Evolutionary conservation across 2,329 filamentous ascomycete genomes (phyloP).

Genomic region (Ascomycota sp.): DNA sequence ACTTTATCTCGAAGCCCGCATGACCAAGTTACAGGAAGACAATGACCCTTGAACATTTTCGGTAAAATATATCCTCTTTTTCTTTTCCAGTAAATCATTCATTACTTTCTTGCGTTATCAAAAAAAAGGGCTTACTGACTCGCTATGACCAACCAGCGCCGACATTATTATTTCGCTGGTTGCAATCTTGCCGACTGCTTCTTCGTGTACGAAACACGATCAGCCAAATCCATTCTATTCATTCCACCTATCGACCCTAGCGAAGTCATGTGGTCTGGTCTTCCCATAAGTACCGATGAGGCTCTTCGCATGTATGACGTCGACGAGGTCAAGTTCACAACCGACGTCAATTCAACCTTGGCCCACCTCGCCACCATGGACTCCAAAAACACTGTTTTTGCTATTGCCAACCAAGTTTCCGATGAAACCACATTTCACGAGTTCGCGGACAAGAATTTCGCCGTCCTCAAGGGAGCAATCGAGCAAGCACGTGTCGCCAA

Average conservation of each 20-base stretch:
- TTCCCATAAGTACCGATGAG: conserved; percentile 59
- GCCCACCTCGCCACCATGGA: conserved; percentile 24
- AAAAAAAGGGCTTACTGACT: not conserved
- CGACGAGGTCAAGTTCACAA: conserved; percentile 53
- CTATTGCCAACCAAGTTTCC: conserved; percentile 61
- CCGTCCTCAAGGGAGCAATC: conserved; percentile 38
- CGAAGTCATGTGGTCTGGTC: conserved; percentile 79
- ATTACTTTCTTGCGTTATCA: not conserved
- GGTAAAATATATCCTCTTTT: conserved; percentile 25
- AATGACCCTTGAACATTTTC: conserved; percentile 66
- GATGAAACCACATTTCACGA: conserved; percentile 49
- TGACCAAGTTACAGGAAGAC: conserved; percentile 68
- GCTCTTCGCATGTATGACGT: conserved; percentile 62
- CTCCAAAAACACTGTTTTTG: conserved; percentile 36
- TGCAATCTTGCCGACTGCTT: conserved; percentile 62
- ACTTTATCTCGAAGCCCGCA: conserved; percentile 75
- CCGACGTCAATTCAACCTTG: conserved; percentile 57
- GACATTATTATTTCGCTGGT: conserved; percentile 83
- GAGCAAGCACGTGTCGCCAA: conserved; percentile 51
- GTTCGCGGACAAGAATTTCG: conserved; percentile 43
- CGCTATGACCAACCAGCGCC: conserved; percentile 47
- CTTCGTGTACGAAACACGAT: conserved; percentile 59
- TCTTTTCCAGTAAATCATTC: not conserved
- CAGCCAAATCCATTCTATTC: conserved; percentile 61
- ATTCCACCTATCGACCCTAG: conserved; percentile 81